Evolutionary conservation across 352 stramenopile genomes (phyloP), one percentile per base, ranked within the genome.

Genomic region (Globisporangium lucens): DNA sequence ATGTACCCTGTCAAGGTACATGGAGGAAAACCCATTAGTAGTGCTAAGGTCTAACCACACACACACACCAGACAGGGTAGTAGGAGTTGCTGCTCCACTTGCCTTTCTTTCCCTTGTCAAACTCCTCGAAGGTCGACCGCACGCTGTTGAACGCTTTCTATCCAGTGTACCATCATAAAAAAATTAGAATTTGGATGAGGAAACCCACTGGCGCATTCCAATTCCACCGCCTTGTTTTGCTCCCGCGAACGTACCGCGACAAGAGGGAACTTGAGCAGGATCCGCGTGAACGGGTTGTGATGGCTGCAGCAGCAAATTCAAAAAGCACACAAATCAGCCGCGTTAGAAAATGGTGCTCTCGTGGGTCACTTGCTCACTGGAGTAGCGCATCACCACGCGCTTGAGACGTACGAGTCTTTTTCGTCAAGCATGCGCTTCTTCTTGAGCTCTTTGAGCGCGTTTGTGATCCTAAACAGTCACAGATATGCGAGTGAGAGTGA

Each of bases 191-290:
- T 3, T 33, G 4, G 30, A 33, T 33, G 30, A 33, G 30, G 30
- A 33, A 33, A 33, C 30, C 30, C 30, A 33, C 30, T 33, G 30
- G 30, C 5, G 30, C 30, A 33, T 33, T 33, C 30, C 30, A 33
- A 33, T 33, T 6, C 30, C 30, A 33, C 30, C 4, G 30, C 6
- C 30, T 33, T 6, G 30, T 33, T 33, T 33, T 33, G 30, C 30
- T 33, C 6, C 30, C 30, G 5, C 30, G 30, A 6, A 33, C 30
- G 30, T 5, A 87, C 77, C 22, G 75, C 79, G 15, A 88, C 80
- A 29, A 87, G 72, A 15, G 86, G 86, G 17, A 91, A 77, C 72
- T 93, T 94, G 55, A 94, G 82, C 64, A 94, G 65, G 68, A 93
- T 94, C 30, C 82, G 76, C 9, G 83, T 93, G 70, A 94, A 92